Percentiles rank a stretch among this genome's conserved stretches.
Conservation (phyloP, 129 eudicot genomes). For the Silybum marianum region DNA sequence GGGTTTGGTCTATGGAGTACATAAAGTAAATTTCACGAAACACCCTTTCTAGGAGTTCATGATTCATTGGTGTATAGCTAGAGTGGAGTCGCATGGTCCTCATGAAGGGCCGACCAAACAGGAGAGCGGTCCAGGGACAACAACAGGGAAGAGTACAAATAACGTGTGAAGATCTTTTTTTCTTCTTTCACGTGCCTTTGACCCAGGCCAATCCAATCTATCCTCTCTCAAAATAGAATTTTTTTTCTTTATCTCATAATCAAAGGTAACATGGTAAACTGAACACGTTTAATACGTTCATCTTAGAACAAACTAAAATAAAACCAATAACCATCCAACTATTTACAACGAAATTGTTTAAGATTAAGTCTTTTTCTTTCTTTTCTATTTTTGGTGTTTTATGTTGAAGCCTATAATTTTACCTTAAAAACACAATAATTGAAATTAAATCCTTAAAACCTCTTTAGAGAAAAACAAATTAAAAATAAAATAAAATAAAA, state of each 20-base stretch:
- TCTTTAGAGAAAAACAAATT: background rate
- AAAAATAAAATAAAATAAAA: background rate
- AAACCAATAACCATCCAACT: background rate
- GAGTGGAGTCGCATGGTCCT: too few species aligned
- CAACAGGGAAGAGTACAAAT: too few species aligned
- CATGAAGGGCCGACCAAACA: too few species aligned
- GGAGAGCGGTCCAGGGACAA: too few species aligned
- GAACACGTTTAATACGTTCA: too few species aligned
- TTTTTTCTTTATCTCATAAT: too few species aligned
- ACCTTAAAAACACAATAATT: slow-evolving; percentile 10
- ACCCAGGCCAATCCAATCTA: background rate
- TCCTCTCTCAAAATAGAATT: background rate
- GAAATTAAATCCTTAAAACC: slow-evolving; percentile 7
- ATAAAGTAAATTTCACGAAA: background rate
- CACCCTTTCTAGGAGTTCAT: background rate
- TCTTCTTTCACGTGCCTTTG: background rate
- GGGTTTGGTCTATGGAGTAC: background rate
- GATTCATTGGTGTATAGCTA: too few species aligned
- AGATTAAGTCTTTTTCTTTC: background rate
- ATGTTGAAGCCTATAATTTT: background rate
- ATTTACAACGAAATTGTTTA: background rate
- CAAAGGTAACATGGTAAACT: too few species aligned
- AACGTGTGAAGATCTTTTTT: too few species aligned
- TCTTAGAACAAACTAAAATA: too few species aligned
- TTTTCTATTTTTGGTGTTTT: background rate